These are phyloP conservation scores for Thelonectria discophora DNA, from an alignment of 2,329 filamentous ascomycete genomes.

Conservation along the genomic window DNA sequence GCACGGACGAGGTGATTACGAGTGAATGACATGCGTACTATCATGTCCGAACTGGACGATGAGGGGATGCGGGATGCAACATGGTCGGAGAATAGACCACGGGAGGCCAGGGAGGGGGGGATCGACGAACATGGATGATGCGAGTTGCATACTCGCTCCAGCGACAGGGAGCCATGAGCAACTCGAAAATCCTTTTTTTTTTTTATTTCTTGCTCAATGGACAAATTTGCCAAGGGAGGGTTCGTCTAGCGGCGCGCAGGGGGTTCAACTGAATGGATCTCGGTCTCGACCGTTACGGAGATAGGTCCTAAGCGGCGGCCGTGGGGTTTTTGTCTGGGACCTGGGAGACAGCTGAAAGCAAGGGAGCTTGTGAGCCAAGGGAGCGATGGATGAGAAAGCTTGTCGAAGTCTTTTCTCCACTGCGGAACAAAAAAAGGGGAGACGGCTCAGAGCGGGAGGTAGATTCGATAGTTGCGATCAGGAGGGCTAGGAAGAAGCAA, in stretches of 20 bases:
- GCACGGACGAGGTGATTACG: conserved; percentile 5
- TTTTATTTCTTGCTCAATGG: not conserved
- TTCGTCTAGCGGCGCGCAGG: not conserved
- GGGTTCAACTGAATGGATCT: not conserved
- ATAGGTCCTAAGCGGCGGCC: not conserved
- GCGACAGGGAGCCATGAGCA: not conserved
- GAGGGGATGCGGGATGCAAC: not conserved
- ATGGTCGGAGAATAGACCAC: not conserved
- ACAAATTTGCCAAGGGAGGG: not conserved
- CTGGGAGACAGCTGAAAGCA: not conserved
- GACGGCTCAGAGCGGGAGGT: too few species aligned
- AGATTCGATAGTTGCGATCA: too few species aligned
- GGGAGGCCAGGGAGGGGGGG: not conserved
- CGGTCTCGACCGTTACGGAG: not conserved
- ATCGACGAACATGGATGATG: not conserved
- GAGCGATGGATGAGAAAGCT: too few species aligned
- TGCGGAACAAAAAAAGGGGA: too few species aligned
- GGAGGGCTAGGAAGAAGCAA: too few species aligned
- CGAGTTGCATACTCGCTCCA: not conserved
- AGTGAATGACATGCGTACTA: too few species aligned
- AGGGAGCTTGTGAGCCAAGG: too few species aligned
- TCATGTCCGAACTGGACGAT: not conserved
- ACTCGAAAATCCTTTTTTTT: too few species aligned
- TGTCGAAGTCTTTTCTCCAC: too few species aligned
- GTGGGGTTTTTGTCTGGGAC: not conserved